phyloP scores from a whole-genome alignment of 1,139 yeast species.

The Sugiyamaella neomexicana region DNA sequence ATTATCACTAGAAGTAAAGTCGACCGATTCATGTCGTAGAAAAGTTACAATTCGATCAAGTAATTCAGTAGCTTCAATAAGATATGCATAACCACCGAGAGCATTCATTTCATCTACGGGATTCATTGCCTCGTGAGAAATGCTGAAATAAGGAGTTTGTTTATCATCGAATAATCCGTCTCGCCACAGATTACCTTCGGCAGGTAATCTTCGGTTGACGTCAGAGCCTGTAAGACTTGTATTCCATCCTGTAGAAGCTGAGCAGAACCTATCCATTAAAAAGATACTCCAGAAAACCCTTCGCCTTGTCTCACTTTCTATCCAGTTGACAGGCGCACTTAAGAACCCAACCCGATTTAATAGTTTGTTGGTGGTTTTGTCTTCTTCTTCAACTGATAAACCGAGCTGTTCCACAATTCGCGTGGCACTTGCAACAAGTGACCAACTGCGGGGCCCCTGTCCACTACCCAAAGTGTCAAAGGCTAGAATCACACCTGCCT shows the following conservation, averaged over 20 bases:
- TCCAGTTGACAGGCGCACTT: constrained; percentile 21
- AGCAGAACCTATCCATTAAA: constrained; percentile 31
- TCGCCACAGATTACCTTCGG: constrained; percentile 26
- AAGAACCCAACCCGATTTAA: constrained; percentile 25
- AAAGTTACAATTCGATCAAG: constrained; percentile 27
- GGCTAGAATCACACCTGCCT: constrained; percentile 31
- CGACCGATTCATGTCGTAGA: constrained; percentile 21
- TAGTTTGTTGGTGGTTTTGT: constrained; percentile 16
- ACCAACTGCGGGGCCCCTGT: constrained; percentile 31
- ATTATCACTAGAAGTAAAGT: constrained; percentile 18
- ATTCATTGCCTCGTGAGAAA: constrained; percentile 18
- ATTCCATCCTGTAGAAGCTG: constrained; percentile 33
- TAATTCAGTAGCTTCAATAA: constrained; percentile 31
- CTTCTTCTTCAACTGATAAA: constrained; percentile 27
- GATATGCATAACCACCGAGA: constrained; percentile 32
- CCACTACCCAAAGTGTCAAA: constrained; percentile 33
- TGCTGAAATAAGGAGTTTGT: constrained; percentile 28
- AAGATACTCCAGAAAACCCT: constrained; percentile 33
- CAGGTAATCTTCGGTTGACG: constrained; percentile 28
- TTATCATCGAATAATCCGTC: constrained; percentile 15
- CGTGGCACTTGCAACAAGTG: constrained; percentile 27
- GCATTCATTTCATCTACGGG: constrained; percentile 23
- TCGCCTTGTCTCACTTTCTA: constrained; percentile 30
- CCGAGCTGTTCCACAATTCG: constrained; percentile 30
- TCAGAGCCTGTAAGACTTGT: constrained; percentile 26